Base-by-base conservation (phyloP, 192 early-diverging fungal genomes). In the Coemansia nantahalensis region DNA sequence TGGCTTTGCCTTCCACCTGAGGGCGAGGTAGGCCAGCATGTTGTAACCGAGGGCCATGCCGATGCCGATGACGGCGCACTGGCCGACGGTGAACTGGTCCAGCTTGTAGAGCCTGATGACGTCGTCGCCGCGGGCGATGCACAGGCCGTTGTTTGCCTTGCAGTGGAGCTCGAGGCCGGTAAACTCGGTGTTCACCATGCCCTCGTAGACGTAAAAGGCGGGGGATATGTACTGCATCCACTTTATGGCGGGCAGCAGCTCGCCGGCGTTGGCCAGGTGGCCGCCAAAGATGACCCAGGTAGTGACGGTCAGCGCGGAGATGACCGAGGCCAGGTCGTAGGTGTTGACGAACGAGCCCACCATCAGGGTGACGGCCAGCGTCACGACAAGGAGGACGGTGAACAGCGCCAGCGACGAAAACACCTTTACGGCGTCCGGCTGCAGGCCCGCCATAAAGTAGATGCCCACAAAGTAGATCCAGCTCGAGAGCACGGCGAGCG, bases 151-250 rank as follows among this genome's bases (percentile, higher is more conserved):
- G 54, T 69, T 69, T 2, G 45, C 65, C 44, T 56, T 49, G 33
- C 73, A 77, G 42, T 77, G 65, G 18, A 79, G 45, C 43, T 37
- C 10, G 0, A 79, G 66, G 10, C 70, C 71, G 16, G 16, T 45
- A 40, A 79, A 74, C 62, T 79, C 77, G 9, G 65, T 73, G 4
- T 56, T 39, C 16, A 69, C 58, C 60, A 79, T 68, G n/a, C 70
- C 77, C 37, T 74, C 58, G 63, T 74, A 79, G 2, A 54, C 48
- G 50, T 79, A 79, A 34, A 65, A 66, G 2, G 70, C 62, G 1
- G 62, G 62, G 33, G 77, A 74, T 8, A 79, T 62, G 33, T 63
- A 79, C 49, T 73, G 77, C 57, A 79, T 74, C 77, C 77, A 79
- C 18, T 55, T 63, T 15, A 73, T 66, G 26, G 54, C 77, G 0